Percentiles rank a stretch among this genome's conserved stretches.
These are phyloP conservation scores for Cercospora sp. DNA, from an alignment of 2,329 filamentous ascomycete species.

Conservation along the genomic window DNA sequence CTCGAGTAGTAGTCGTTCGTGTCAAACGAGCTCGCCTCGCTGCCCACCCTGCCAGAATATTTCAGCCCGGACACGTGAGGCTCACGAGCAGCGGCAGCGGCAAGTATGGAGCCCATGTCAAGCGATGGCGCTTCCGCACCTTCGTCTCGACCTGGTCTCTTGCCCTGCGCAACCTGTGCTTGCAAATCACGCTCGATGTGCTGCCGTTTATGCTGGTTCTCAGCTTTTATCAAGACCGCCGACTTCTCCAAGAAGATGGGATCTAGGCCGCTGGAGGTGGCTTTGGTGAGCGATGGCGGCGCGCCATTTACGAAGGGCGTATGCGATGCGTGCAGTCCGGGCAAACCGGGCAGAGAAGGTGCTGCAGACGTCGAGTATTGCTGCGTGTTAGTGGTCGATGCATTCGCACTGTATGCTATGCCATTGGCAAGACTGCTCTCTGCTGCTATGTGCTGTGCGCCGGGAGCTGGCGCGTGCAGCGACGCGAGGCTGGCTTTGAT, in stretches of 20 bases:
- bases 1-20: constrained; percentile 96
- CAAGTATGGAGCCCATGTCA: constrained; percentile 47
- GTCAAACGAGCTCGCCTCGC: constrained; percentile 70
- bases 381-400: constrained; percentile 30
- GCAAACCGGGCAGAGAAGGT: constrained; percentile 23
- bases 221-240: constrained; percentile 77
- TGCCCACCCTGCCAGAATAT: constrained; percentile 60
- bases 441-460: constrained; percentile 12
- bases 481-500: constrained; percentile 30
- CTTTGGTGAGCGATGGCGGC: constrained; percentile 21
- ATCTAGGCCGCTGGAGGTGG: constrained; percentile 60
- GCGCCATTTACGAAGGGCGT: constrained; percentile 15
- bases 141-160: constrained; percentile 51
- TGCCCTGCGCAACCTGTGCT: constrained; percentile 70
- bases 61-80: constrained; percentile 61
- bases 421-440: constrained; percentile 23
- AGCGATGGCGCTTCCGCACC: constrained; percentile 50
- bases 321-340: constrained; percentile 27
- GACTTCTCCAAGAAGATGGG: constrained; percentile 85
- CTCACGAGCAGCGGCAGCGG: constrained; percentile 70
- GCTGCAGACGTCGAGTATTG: constrained; percentile 14
- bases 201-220: constrained; percentile 76
- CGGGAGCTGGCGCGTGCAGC: constrained; percentile 13
- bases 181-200: constrained; percentile 74
- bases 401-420: constrained; percentile 25